Evolutionary conservation across 257 asterid genomes (phyloP).

Genomic region (Buddleja alternifolia): DNA sequence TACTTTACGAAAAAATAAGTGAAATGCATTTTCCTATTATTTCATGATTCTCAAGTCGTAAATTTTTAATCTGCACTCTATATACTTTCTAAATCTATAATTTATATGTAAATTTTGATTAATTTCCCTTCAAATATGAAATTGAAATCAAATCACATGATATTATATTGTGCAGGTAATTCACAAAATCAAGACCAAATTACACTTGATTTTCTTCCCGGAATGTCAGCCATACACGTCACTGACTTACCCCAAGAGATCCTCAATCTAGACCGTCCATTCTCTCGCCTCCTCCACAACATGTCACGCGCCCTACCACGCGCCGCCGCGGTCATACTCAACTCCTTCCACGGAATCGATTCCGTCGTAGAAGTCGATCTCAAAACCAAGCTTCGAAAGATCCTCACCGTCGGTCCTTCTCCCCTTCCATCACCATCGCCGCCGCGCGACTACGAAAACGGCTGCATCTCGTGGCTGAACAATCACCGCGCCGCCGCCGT

Average conservation of each 20-base stretch:
- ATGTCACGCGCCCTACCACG: constrained; percentile 50
- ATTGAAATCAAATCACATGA: no score
- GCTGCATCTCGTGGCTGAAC: constrained; percentile 57
- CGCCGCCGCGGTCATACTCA: constrained; percentile 46
- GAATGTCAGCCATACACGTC: constrained; percentile 49
- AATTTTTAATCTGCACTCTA: no score
- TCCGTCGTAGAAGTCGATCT: constrained; percentile 40
- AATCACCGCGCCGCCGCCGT: constrained; percentile 38
- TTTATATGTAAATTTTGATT: not conserved
- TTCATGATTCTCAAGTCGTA: no score
- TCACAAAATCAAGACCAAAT: constrained; percentile 26
- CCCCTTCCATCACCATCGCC: constrained; percentile 31
- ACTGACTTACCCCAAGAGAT: constrained; percentile 49
- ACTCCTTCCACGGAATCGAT: constrained; percentile 59
- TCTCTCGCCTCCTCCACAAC: constrained; percentile 44
- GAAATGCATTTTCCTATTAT: no score
- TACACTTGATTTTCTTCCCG: constrained; percentile 51
- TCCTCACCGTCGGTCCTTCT: constrained; percentile 53
- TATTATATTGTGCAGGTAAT: constrained; percentile 4
- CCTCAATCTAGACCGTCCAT: constrained; percentile 38
- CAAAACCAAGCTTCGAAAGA: constrained; percentile 37
- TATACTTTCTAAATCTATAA: no score
- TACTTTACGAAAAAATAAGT: no score
- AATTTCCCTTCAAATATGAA: not conserved
- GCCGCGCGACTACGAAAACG: constrained; percentile 23